phyloP scores from a whole-genome alignment of 305 asterid genomes.

The Solanum hybrid region DNA sequence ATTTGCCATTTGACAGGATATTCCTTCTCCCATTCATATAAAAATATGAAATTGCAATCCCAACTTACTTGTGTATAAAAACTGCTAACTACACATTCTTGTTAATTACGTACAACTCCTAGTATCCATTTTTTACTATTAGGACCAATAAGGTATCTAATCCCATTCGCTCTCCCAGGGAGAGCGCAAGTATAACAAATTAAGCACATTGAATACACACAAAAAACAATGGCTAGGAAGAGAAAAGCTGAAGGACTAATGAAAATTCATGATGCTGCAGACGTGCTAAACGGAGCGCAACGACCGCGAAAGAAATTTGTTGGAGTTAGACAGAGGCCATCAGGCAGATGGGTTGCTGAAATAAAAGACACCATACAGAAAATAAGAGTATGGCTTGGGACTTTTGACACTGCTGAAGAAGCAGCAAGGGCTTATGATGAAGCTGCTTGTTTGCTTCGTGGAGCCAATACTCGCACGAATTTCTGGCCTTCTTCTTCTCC shows the following conservation, averaged over 20 bases:
- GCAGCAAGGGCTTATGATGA: constrained; percentile 75
- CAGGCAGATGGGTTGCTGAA: constrained; percentile 82
- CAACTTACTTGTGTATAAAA: neutral
- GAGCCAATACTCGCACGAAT: constrained; percentile 55
- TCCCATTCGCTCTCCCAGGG: neutral
- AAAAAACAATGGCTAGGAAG: constrained; percentile 12
- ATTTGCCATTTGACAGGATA: neutral
- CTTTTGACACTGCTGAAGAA: constrained; percentile 70
- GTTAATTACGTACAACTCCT: neutral
- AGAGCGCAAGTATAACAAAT: too few species aligned
- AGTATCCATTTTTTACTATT: neutral
- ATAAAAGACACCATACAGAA: constrained; percentile 66
- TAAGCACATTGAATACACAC: neutral
- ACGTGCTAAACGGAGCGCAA: neutral
- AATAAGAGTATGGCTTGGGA: constrained; percentile 68
- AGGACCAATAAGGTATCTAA: neutral
- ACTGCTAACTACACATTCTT: neutral
- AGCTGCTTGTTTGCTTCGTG: constrained; percentile 67
- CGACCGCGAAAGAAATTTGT: constrained; percentile 51
- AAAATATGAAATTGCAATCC: neutral
- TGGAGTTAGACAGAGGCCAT: constrained; percentile 65
- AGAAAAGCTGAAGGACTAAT: neutral
- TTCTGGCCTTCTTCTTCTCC: constrained; percentile 43
- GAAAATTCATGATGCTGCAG: neutral
- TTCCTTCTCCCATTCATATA: neutral